Evolutionary conservation across 2,329 filamentous ascomycete species (phyloP).

Genomic region (Fusarium hainanense): DNA sequence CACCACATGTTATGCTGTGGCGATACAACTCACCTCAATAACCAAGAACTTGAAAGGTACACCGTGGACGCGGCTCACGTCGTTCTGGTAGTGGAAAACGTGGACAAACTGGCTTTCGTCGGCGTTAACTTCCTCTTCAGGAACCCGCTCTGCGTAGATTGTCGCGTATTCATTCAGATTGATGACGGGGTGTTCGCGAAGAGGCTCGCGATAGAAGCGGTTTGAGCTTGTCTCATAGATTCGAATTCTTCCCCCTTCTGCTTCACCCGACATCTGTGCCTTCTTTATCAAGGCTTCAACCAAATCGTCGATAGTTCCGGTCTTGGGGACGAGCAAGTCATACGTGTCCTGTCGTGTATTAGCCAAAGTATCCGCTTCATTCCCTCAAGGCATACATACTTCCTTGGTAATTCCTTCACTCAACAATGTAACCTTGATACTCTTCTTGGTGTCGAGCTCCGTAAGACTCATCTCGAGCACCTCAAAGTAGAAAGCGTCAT

Average conservation of each 20-base stretch:
- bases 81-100: constrained; percentile 93
- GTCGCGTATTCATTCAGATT: constrained; percentile 87
- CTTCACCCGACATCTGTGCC: constrained; percentile 79
- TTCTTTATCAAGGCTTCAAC: constrained; percentile 82
- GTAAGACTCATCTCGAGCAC: constrained; percentile 93
- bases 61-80: constrained; percentile 84
- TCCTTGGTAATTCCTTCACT: constrained; percentile 93
- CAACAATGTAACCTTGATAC: constrained; percentile 83
- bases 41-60: constrained; percentile 92
- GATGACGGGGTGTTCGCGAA: constrained; percentile 76
- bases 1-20: background rate
- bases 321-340: constrained; percentile 89
- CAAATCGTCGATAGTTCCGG: constrained; percentile 82
- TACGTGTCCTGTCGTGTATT: constrained; percentile 69
- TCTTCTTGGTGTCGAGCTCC: constrained; percentile 93
- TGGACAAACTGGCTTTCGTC: constrained; percentile 72
- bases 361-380: background rate
- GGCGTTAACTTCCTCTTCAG: constrained; percentile 74
- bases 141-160: constrained; percentile 83
- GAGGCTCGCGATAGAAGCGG: constrained; percentile 85
- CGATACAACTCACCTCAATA: constrained; percentile 70
- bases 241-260: constrained; percentile 74
- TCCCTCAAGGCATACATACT: constrained; percentile 59
- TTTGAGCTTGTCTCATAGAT: constrained; percentile 85
- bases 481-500: constrained; percentile 89